Evolutionary conservation across 1,139 yeast genomes (phyloP).

Genomic region (Taphrina pruni): DNA sequence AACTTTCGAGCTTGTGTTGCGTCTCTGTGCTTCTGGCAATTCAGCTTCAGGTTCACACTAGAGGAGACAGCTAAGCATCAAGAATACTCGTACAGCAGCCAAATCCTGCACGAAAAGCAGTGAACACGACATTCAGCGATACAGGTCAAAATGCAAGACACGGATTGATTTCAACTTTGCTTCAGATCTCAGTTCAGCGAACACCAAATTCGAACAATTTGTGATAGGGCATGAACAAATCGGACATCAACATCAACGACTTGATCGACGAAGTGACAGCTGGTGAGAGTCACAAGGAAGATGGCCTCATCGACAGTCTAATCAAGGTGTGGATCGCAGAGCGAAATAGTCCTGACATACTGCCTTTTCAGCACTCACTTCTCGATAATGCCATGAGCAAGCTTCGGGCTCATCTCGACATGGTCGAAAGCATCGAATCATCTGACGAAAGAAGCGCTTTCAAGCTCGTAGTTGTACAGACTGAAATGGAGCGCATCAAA

Average conservation of each 20-base stretch:
- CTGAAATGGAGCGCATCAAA: constrained; percentile 86
- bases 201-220: neutral
- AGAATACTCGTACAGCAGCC: no score
- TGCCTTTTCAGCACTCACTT: constrained; percentile 34
- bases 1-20: no score
- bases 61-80: no score
- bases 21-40: no score
- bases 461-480: constrained; percentile 81
- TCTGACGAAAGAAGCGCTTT: constrained; percentile 50
- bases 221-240: neutral
- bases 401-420: constrained; percentile 31
- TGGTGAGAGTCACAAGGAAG: neutral
- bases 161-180: no score
- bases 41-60: no score
- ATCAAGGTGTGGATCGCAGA: constrained; percentile 39
- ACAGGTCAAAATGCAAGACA: no score
- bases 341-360: constrained; percentile 42
- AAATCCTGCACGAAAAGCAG: no score
- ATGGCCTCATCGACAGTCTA: constrained; percentile 2
- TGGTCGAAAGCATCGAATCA: constrained; percentile 31
- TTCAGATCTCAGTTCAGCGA: neutral
- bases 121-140: no score
- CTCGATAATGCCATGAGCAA: constrained; percentile 29
- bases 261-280: neutral
- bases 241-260: neutral